phyloP scores from a whole-genome alignment of 208 protist genomes.

The Naegleria fowleri region DNA sequence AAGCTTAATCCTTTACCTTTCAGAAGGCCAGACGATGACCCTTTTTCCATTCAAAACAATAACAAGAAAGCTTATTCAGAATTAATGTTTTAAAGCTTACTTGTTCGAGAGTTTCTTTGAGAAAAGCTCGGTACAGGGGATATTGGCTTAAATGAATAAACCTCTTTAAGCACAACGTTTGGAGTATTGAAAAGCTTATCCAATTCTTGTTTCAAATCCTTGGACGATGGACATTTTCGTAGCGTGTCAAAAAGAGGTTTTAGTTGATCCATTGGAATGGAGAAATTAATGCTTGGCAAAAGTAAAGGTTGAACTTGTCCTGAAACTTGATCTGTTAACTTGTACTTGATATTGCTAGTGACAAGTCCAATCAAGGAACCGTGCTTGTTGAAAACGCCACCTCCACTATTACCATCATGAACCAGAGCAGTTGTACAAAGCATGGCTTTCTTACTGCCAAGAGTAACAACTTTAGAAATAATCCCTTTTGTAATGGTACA shows the following conservation, averaged over 20 bases:
- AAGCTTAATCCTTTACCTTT: not conserved
- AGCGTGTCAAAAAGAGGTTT: not conserved
- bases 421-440: not conserved
- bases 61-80: no score
- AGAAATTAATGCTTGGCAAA: not conserved
- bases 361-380: not conserved
- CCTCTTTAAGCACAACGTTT: not conserved
- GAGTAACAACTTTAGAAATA: not conserved
- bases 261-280: not conserved
- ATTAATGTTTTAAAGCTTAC: not conserved
- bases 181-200: not conserved
- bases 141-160: not conserved
- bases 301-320: not conserved
- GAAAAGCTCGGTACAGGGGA: not conserved
- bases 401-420: conserved; percentile 24
- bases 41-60: not conserved
- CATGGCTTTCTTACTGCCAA: not conserved
- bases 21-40: not conserved
- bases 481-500: conserved; percentile 15
- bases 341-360: conserved; percentile 4
- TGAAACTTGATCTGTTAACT: not conserved
- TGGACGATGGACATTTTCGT: not conserved
- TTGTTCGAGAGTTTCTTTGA: not conserved
- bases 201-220: not conserved
- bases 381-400: not conserved